Conservation (phyloP, 2,329 filamentous ascomycete species). For the Colletotrichum magnum region DNA sequence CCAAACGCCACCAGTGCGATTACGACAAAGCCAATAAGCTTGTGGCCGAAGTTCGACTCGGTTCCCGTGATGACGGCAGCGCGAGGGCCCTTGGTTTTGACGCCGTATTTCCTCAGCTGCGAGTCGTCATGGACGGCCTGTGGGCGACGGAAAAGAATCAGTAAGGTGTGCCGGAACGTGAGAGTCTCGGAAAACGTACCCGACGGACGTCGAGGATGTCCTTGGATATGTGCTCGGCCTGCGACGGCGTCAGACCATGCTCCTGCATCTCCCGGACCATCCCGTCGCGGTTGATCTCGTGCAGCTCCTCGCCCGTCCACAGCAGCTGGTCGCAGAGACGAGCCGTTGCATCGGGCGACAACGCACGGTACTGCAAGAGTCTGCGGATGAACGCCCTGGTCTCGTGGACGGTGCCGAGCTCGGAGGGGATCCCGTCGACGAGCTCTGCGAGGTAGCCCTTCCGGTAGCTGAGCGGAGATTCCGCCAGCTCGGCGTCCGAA, state of each 20-base stretch:
- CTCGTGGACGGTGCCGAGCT: background rate
- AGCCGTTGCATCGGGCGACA: background rate
- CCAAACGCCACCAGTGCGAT: too few species aligned
- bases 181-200: background rate
- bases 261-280: background rate
- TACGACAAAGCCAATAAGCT: too few species aligned
- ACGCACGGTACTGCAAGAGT: background rate
- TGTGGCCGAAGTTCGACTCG: too few species aligned
- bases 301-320: background rate
- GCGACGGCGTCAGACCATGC: background rate
- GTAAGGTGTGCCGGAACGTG: too few species aligned
- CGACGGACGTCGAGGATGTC: background rate
- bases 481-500: too few species aligned
- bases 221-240: background rate
- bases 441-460: background rate
- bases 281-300: background rate
- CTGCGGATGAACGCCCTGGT: background rate
- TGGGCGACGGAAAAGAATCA: too few species aligned
- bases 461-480: background rate
- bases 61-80: too few species aligned
- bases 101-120: too few species aligned
- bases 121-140: too few species aligned
- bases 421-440: background rate
- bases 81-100: too few species aligned
- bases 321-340: background rate